These are phyloP conservation scores for Clonostachys byssicola DNA, from an alignment of 2,329 filamentous ascomycete genomes.

Conservation along the genomic window DNA sequence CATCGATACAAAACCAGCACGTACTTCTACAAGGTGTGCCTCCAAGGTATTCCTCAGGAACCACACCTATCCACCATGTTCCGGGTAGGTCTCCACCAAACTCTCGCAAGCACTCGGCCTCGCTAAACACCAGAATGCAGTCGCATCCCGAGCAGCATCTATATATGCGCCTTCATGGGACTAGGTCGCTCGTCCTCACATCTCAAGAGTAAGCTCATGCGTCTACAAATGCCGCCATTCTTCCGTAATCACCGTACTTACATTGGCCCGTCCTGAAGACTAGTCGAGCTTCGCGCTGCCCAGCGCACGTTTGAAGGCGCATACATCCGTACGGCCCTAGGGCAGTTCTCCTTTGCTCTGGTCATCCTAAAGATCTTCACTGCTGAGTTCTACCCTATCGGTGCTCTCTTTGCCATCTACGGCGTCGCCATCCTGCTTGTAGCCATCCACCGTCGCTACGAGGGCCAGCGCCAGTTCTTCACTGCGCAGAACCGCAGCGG, in stretches of 20 bases:
- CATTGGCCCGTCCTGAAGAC: slow-evolving; percentile 30
- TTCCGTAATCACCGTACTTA: not conserved
- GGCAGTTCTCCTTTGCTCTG: slow-evolving; percentile 91
- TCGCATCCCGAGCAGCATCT: slow-evolving; percentile 67
- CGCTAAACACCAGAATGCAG: slow-evolving; percentile 19
- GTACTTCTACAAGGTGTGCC: too few relatives aligned
- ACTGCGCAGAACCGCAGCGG: slow-evolving; percentile 30
- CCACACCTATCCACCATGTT: too few relatives aligned
- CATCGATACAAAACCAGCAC: too few relatives aligned
- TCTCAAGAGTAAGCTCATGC: slow-evolving; percentile 53
- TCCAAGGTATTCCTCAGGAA: too few relatives aligned
- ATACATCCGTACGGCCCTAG: slow-evolving; percentile 90
- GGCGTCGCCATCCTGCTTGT: slow-evolving; percentile 80
- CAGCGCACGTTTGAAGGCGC: slow-evolving; percentile 97
- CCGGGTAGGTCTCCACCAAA: too few relatives aligned
- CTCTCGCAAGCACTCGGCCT: too few relatives aligned
- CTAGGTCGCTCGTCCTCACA: slow-evolving; percentile 75
- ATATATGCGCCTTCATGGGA: slow-evolving; percentile 74
- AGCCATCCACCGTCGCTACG: slow-evolving; percentile 79
- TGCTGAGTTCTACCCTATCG: slow-evolving; percentile 91
- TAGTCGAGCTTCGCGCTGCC: slow-evolving; percentile 90
- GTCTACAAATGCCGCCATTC: not conserved
- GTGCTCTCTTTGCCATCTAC: slow-evolving; percentile 92
- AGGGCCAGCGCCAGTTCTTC: slow-evolving; percentile 95
- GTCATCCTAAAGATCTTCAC: slow-evolving; percentile 93